phyloP scores from a whole-genome alignment of 257 asterid genomes.

The Ballota nigra region DNA sequence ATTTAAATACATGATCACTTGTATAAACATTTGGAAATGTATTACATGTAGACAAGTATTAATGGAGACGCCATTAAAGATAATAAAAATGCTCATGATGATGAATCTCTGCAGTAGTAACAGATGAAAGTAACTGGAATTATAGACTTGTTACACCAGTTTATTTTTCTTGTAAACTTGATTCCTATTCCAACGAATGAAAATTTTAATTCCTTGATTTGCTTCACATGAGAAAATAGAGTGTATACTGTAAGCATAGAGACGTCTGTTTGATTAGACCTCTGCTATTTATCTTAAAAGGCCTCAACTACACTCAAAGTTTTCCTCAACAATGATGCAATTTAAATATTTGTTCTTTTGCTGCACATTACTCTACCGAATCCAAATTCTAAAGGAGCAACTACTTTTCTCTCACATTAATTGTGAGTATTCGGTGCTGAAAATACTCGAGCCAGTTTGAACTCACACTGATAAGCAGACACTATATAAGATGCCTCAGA shows the following conservation, averaged over 20 bases:
- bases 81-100: background rate
- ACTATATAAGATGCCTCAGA: conserved; percentile 42
- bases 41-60: background rate
- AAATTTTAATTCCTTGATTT: background rate
- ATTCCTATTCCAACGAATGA: background rate
- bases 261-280: background rate
- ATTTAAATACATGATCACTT: background rate
- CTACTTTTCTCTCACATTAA: conserved; percentile 6
- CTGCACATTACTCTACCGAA: background rate
- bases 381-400: background rate
- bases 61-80: background rate
- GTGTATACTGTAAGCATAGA: background rate
- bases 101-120: background rate
- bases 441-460: conserved; percentile 3
- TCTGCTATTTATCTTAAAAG: background rate
- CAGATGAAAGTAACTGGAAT: background rate
- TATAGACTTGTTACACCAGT: background rate
- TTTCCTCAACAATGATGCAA: background rate
- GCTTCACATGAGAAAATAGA: conserved; percentile 1
- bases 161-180: background rate
- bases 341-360: background rate
- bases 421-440: background rate
- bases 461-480: conserved; percentile 48
- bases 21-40: background rate
- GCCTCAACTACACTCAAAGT: background rate